Percentiles rank a stretch among this genome's conserved stretches.
Conservation (phyloP, 495 filamentous ascomycete species). For the Bacidia rubella region DNA sequence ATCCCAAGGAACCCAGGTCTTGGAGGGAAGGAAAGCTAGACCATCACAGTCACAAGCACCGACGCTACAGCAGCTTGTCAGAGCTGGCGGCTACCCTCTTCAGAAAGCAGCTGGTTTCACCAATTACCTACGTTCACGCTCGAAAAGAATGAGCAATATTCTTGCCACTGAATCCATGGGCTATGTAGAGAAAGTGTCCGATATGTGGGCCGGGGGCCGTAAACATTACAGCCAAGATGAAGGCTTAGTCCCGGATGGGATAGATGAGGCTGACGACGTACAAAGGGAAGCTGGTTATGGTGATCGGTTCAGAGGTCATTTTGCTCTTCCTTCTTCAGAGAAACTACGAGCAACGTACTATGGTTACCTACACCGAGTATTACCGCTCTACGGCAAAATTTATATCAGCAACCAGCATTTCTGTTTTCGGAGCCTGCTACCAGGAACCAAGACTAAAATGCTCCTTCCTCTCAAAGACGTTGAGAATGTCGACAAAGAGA, state of each 20-base stretch:
- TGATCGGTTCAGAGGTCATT: constrained; percentile 76
- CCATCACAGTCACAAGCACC: constrained; percentile 30
- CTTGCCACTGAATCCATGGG: constrained; percentile 91
- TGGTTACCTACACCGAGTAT: constrained; percentile 70
- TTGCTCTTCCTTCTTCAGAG: constrained; percentile 73
- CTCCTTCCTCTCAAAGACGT: constrained; percentile 85
- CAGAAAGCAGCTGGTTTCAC: constrained; percentile 79
- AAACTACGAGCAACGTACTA: constrained; percentile 85
- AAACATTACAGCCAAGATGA: constrained; percentile 74
- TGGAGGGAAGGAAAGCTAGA: background rate
- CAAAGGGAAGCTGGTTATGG: constrained; percentile 47
- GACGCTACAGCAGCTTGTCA: constrained; percentile 56
- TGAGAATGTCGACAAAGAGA: constrained; percentile 89
- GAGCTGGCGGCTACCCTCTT: constrained; percentile 65
- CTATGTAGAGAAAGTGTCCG: constrained; percentile 92
- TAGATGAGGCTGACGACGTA: constrained; percentile 51
- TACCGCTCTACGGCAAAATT: constrained; percentile 93
- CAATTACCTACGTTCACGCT: constrained; percentile 63
- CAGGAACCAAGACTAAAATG: constrained; percentile 84
- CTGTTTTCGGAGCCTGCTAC: constrained; percentile 85
- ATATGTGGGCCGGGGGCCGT: constrained; percentile 88
- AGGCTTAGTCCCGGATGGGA: constrained; percentile 49
- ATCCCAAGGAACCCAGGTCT: background rate
- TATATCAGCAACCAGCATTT: constrained; percentile 85
- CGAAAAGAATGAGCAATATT: constrained; percentile 69